Evolutionary conservation across 805 yeast genomes (phyloP), one percentile per base, ranked within the genome.

Genomic region (Phaffomyces opuntiae): DNA sequence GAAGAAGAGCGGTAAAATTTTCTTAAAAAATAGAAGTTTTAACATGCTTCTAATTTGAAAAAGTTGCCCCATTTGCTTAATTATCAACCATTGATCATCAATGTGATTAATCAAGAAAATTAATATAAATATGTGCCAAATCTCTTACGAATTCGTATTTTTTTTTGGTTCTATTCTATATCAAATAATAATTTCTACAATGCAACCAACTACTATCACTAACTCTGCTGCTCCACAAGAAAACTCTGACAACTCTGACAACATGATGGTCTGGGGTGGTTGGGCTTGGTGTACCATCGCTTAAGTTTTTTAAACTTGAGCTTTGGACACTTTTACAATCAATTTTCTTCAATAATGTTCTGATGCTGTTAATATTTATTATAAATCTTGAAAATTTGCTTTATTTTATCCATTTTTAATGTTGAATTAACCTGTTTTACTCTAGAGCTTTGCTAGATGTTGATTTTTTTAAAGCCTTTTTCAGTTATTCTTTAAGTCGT

Each of bases 241-340:
- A 21, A 44, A 44, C 43, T 25, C 47, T 21, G 47, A 44, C 21
- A 44, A 44, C 47, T 29, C 43, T n/a, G 47, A 44, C 39, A 44
- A 44, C 43, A 29, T 39, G 31, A 40, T 45, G 45, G 45, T 43
- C 41, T 43, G 45, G 45, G 45, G 45, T 38, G 45, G 45, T 38
- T 43, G 45, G 45, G 45, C 44, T 41, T 45, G 41, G 40, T 45
- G 44, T 29, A 37, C 42, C 14, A 36, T 40, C 17, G 48, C 44
- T 19, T 45, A 24, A 39, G 14, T 9, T 5, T 16, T 25, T 32
- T 36, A 26, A 31, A n/a, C 16, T 29, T 29, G 13, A 12, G 13
- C 21, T 33, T 16, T 33, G 11, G 24, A 21, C 24, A 21, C 24
- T 21, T 21, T 21, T 21, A 21, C 24, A 21, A 21, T 21, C 24